Percentiles rank a stretch among this genome's conserved stretches.
Conservation (phyloP, 768 basidiomycete species). For the Pulveroboletus frians region DNA sequence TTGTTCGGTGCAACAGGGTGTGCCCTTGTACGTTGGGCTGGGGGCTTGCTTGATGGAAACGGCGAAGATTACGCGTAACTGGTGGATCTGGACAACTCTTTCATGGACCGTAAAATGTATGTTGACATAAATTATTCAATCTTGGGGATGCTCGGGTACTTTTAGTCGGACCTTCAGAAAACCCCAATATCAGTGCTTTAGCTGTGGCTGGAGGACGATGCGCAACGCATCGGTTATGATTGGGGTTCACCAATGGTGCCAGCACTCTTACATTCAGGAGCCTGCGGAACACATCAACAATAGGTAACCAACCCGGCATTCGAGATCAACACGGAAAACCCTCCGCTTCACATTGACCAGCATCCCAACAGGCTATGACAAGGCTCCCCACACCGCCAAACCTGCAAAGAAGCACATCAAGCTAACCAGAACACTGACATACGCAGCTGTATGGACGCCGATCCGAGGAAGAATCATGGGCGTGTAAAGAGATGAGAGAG, state of each 20-base stretch:
- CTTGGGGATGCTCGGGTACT: not conserved
- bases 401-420: constrained; percentile 70
- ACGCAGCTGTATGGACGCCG: constrained; percentile 73
- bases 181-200: not conserved
- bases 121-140: not conserved
- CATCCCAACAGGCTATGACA: constrained; percentile 34
- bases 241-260: not conserved
- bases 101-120: constrained; percentile 6
- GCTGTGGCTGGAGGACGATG: not conserved
- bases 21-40: constrained; percentile 50
- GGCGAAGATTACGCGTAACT: constrained; percentile 12
- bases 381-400: constrained; percentile 64
- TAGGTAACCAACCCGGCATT: constrained; percentile 9
- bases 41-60: constrained; percentile 27
- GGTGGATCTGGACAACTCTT: not conserved
- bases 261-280: not conserved
- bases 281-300: not conserved
- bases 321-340: not conserved
- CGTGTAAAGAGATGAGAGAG: constrained; percentile 61
- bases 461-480: constrained; percentile 63
- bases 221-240: not conserved
- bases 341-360: not conserved
- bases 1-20: constrained; percentile 51
- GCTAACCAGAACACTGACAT: constrained; percentile 59
- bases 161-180: not conserved